Evolutionary conservation across 305 asterid genomes (phyloP).

Genomic region (Rubia peregrina): DNA sequence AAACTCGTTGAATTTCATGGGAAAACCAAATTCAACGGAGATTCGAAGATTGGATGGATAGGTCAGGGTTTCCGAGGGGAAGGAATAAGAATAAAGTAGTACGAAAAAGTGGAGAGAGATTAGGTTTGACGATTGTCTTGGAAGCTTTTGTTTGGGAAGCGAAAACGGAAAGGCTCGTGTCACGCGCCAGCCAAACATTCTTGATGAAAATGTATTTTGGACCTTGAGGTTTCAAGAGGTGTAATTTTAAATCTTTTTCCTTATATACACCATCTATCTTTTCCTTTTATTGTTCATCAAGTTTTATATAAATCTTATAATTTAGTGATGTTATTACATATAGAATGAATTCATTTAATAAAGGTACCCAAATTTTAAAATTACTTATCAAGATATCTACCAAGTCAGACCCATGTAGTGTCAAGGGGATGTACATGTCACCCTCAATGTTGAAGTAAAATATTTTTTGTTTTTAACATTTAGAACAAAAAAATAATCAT

Average conservation of each 20-base stretch:
- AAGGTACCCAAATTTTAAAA: too few relatives aligned
- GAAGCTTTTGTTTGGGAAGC: slow-evolving; percentile 9
- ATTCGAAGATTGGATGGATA: slow-evolving; percentile 1
- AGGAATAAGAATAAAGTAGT: slow-evolving; percentile 3
- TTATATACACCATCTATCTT: too few relatives aligned
- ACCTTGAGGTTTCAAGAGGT: background rate
- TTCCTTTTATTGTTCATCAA: too few relatives aligned
- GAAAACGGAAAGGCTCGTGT: slow-evolving; percentile 11
- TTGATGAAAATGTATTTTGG: background rate
- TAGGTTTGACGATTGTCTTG: slow-evolving; percentile 51
- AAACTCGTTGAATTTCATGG: slow-evolving; percentile 28
- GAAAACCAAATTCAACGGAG: slow-evolving; percentile 6
- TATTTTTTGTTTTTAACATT: too few relatives aligned
- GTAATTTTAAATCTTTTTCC: background rate
- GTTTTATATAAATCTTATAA: slow-evolving; percentile 3
- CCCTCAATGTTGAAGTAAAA: too few relatives aligned
- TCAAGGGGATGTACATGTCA: too few relatives aligned
- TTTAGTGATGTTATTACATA: too few relatives aligned
- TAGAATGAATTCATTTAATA: too few relatives aligned
- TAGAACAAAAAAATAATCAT: too few relatives aligned
- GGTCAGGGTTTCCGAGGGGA: slow-evolving; percentile 39
- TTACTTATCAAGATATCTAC: too few relatives aligned
- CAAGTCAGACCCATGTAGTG: too few relatives aligned
- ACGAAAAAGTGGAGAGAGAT: slow-evolving; percentile 21
- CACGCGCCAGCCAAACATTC: background rate